A percentile compares a stretch with the other conserved stretches of the same genome.
Conservation (phyloP, 805 yeast genomes). For the Saccharomycopsis sp. region DNA sequence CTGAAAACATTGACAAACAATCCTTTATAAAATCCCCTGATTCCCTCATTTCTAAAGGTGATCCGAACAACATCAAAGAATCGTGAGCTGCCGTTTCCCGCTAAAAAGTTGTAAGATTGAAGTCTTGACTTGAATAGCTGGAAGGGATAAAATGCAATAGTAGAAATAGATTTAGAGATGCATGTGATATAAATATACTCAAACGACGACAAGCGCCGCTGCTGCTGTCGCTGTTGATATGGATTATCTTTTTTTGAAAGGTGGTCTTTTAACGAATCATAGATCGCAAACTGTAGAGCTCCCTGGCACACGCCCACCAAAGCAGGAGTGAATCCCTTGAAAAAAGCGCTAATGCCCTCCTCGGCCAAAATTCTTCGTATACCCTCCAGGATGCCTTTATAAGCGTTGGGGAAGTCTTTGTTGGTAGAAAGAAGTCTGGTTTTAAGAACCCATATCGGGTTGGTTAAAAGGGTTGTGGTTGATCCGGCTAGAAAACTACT, state of each 20-base stretch:
- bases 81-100: conserved; percentile 14
- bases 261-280: conserved; percentile 61
- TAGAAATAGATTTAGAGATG: conserved; percentile 59
- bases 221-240: background rate
- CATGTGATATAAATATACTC: conserved; percentile 67
- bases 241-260: no score
- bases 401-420: conserved; percentile 40
- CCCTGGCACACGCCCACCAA: conserved; percentile 83
- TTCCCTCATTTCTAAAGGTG: conserved; percentile 47
- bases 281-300: conserved; percentile 78
- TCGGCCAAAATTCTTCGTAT: conserved; percentile 36
- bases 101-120: conserved; percentile 39
- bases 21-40: conserved; percentile 76
- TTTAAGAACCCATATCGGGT: conserved; percentile 93
- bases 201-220: conserved; percentile 33
- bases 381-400: conserved; percentile 54
- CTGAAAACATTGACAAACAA: conserved; percentile 68
- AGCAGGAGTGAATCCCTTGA: conserved; percentile 71
- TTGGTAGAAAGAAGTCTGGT: conserved; percentile 70
- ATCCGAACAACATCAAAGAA: conserved; percentile 30
- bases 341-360: conserved; percentile 59
- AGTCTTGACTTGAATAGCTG: conserved; percentile 76
- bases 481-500: conserved; percentile 69
- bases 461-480: conserved; percentile 68
- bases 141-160: conserved; percentile 68